Percentiles rank a stretch among this genome's conserved stretches.
phyloP scores from a whole-genome alignment of 23 red algal genomes.

The Rhodosorus marinus region DNA sequence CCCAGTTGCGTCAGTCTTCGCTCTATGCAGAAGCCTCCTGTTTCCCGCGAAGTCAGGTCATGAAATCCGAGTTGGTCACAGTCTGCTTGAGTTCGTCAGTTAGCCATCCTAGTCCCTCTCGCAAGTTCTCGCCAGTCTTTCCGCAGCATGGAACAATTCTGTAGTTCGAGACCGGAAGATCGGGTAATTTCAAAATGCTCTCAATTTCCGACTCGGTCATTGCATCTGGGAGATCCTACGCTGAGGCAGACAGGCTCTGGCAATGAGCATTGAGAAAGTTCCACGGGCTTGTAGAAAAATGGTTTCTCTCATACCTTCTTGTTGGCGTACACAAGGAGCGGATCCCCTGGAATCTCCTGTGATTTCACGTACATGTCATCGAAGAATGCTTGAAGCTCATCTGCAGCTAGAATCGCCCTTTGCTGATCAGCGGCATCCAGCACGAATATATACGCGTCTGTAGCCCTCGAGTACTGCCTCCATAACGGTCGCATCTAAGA shows the following conservation, averaged over 20 bases:
- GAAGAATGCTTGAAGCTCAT: constrained; percentile 41
- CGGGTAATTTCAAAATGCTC: constrained; percentile 12
- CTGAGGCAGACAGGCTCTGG: too few relatives aligned
- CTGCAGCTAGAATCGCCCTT: constrained; percentile 15
- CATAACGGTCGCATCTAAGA: constrained; percentile 62
- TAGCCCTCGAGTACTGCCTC: constrained; percentile 33
- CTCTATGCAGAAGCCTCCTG: too few relatives aligned
- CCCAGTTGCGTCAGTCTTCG: too few relatives aligned
- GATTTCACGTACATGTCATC: too few relatives aligned
- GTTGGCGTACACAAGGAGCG: too few relatives aligned
- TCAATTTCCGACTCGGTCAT: too few relatives aligned
- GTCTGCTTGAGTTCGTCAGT: constrained; percentile 21
- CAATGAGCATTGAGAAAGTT: constrained; percentile 3
- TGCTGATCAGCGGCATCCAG: constrained; percentile 32
- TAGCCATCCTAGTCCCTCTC: constrained; percentile 31
- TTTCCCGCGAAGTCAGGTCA: too few relatives aligned
- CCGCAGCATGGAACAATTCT: constrained; percentile 17
- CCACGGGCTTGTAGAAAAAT: constrained; percentile 65
- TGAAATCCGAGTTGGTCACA: too few relatives aligned
- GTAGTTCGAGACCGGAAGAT: constrained; percentile 10
- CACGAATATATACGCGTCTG: constrained; percentile 55
- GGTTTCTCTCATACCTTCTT: constrained; percentile 14
- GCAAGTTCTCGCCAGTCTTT: constrained; percentile 15
- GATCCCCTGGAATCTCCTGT: too few relatives aligned
- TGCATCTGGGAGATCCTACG: too few relatives aligned